A percentile compares a stretch with the other conserved stretches of the same genome.
These are phyloP conservation scores for Pleurotus eryngii DNA, from an alignment of 768 basidiomycete species.

Conservation along the genomic window DNA sequence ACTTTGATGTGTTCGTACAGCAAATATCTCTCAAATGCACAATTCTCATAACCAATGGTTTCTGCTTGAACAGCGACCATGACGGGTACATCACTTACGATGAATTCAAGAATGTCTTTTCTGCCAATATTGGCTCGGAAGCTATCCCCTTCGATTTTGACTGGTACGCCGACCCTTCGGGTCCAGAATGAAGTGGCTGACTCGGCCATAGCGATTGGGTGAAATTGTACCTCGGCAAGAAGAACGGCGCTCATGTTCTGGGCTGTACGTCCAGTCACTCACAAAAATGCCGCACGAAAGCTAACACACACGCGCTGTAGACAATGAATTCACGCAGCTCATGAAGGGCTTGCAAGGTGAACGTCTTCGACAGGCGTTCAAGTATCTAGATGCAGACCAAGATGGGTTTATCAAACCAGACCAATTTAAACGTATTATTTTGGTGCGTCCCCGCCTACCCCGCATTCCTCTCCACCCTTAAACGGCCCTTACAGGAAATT, in stretches of 20 bases:
- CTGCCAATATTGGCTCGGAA: slow-evolving; percentile 71
- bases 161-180: slow-evolving; percentile 47
- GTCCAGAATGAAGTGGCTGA: background rate
- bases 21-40: background rate
- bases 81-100: slow-evolving; percentile 93
- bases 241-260: slow-evolving; percentile 85
- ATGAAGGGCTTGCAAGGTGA: slow-evolving; percentile 99
- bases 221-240: slow-evolving; percentile 92
- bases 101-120: slow-evolving; percentile 92
- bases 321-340: slow-evolving; percentile 96
- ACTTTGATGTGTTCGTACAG: slow-evolving; percentile 83
- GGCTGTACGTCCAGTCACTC: slow-evolving; percentile 63
- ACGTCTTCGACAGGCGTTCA: slow-evolving; percentile 94
- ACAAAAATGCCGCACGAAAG: background rate
- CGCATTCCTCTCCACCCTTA: background rate
- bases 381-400: slow-evolving; percentile 82
- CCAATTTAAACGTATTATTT: slow-evolving; percentile 92
- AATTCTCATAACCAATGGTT: slow-evolving; percentile 11
- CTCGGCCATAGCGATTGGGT: slow-evolving; percentile 75
- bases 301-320: slow-evolving; percentile 30
- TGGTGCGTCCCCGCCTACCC: slow-evolving; percentile 49
- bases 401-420: slow-evolving; percentile 94
- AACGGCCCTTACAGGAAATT: slow-evolving; percentile 61
- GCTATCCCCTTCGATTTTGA: slow-evolving; percentile 95
- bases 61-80: slow-evolving; percentile 55